Evolutionary conservation across 352 stramenopile genomes (phyloP).

Genomic region (Halophytophthora batemanensis): DNA sequence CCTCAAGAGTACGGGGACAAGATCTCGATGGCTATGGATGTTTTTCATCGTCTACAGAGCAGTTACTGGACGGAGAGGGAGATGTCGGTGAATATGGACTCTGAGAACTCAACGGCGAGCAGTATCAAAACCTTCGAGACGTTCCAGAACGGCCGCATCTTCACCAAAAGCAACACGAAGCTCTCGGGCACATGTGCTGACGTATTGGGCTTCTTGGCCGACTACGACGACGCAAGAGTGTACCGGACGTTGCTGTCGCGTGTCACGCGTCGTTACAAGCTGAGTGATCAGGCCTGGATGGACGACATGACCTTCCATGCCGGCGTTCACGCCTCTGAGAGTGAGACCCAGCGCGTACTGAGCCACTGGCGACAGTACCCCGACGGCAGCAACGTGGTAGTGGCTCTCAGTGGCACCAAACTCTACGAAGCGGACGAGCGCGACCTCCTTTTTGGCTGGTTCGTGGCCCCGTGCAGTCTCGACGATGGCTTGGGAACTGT

Average conservation of each 20-base stretch:
- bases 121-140: constrained; percentile 43
- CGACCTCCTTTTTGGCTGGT: constrained; percentile 59
- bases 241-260: constrained; percentile 51
- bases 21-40: constrained; percentile 57
- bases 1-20: constrained; percentile 52
- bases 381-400: constrained; percentile 51
- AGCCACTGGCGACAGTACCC: constrained; percentile 60
- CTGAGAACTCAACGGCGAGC: constrained; percentile 9
- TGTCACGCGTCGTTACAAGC: constrained; percentile 35
- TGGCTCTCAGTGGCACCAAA: constrained; percentile 28
- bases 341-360: constrained; percentile 27
- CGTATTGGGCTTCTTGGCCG: constrained; percentile 34
- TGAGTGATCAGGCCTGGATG: constrained; percentile 55
- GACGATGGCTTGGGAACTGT: constrained; percentile 28
- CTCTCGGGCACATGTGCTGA: constrained; percentile 34
- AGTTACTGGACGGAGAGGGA: constrained; percentile 38
- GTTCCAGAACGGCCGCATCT: constrained; percentile 27
- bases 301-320: constrained; percentile 41
- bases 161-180: constrained; percentile 56
- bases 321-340: constrained; percentile 7
- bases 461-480: constrained; percentile 40
- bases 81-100: constrained; percentile 5
- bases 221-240: constrained; percentile 48
- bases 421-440: constrained; percentile 21
- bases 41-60: constrained; percentile 61